A percentile compares a stretch with the other conserved stretches of the same genome.
phyloP scores from a whole-genome alignment of 2,329 filamentous ascomycete species.

The Calonectria hawksworthii region DNA sequence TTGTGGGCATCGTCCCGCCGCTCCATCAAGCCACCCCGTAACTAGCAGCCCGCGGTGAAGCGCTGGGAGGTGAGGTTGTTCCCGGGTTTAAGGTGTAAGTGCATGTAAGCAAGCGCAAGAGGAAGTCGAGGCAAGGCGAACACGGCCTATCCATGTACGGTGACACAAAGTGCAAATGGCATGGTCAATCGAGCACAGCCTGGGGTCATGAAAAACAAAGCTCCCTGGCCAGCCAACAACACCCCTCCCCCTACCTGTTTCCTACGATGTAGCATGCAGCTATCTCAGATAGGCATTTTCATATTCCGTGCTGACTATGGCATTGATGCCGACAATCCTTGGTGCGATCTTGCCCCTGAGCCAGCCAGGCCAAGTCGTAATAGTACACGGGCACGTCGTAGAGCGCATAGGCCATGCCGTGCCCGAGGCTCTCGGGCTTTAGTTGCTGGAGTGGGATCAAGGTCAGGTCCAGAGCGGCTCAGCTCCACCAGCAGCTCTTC shows the following conservation, averaged over 20 bases:
- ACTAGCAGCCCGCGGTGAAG: slow-evolving; percentile 1
- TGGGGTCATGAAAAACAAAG: slow-evolving; percentile 1
- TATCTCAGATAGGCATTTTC: slow-evolving; percentile 25
- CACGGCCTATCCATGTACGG: background rate
- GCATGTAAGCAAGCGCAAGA: background rate
- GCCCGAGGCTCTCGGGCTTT: slow-evolving; percentile 8
- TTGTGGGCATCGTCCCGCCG: slow-evolving; percentile 4
- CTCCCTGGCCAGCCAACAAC: slow-evolving; percentile 24
- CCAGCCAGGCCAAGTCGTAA: slow-evolving; percentile 8
- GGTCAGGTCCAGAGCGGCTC: slow-evolving; percentile 6
- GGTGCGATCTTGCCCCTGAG: slow-evolving; percentile 13
- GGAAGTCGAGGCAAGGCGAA: background rate
- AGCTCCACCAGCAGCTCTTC: slow-evolving; percentile 8
- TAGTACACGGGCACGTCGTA: background rate
- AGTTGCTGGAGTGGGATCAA: slow-evolving; percentile 6
- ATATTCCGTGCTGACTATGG: slow-evolving; percentile 13
- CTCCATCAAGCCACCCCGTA: slow-evolving; percentile 16
- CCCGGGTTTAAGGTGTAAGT: slow-evolving; percentile 7
- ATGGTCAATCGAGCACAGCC: background rate
- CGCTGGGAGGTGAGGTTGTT: background rate
- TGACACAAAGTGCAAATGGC: slow-evolving; percentile 9
- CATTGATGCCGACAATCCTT: slow-evolving; percentile 11
- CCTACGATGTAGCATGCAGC: slow-evolving; percentile 13
- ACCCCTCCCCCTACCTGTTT: background rate
- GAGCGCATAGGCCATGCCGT: slow-evolving; percentile 2